Base-by-base conservation (phyloP, 2,329 filamentous ascomycete genomes). In the Gnomoniopsis sp. region DNA sequence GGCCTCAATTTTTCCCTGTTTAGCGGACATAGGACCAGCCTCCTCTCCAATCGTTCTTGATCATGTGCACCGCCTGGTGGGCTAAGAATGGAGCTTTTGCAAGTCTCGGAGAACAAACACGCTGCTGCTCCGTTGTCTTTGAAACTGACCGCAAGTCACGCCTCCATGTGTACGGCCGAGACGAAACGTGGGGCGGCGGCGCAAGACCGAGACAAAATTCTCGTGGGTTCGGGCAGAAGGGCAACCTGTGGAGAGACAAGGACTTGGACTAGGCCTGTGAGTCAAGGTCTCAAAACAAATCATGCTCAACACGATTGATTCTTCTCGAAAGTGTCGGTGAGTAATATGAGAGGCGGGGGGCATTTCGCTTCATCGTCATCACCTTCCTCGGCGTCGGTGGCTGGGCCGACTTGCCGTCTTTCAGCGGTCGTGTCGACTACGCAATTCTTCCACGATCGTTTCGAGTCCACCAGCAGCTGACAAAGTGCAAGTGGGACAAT, bases 281-380 rank as follows among this genome's bases (percentile, higher is more conserved):
- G 44, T 47, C 59, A 61, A 59, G 53, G 59, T 62, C 57, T 62
- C 56, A 62, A 38, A 46, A 26, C 49, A 46, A 49, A 53, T n/a
- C 46, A 30, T 48, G 53, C 33, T 21, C 14, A 38, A 56, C 59
- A 52, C 41, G 51, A 53, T 52, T 59, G 49, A 48, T 55, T 52
- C 49, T 59, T 59, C 55, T 58, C 33, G 46, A 56, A 59, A 62
- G 17, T 62, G 59, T 62, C 59, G 59, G 59, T 62, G 59, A 59
- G 59, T 43, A 56, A 33, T 23, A 21, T 10, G 47, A 53, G 30
- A 56, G 44, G 57, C 49, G 49, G 53, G 57, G 53, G 26, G 11
- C 2, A 47, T 47, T 11, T 26, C 7, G 44, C 44, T 26, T 55
- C 47, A 17, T 58, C 34, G 51, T 53, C 56, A 53, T 61, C 50